phyloP scores from a whole-genome alignment of 805 yeast species.

The Saturnispora serradocipensis region DNA sequence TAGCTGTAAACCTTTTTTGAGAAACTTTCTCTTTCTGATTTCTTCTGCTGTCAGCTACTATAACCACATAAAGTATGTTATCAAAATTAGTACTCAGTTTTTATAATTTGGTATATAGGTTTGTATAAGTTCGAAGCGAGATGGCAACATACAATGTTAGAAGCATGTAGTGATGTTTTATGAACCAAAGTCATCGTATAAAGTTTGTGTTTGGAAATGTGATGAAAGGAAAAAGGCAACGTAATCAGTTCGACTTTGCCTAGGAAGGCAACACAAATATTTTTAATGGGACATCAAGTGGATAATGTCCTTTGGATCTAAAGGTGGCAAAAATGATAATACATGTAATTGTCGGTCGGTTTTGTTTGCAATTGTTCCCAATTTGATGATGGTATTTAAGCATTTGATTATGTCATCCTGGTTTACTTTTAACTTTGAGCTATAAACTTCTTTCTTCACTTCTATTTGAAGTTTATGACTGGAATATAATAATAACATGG shows the following conservation, averaged over 20 bases:
- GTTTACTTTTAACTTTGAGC: slow-evolving; percentile 11
- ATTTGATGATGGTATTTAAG: slow-evolving; percentile 15
- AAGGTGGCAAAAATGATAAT: slow-evolving; percentile 16
- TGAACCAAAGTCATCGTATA: neutral
- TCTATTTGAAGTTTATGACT: slow-evolving; percentile 15
- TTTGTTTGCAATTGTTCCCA: slow-evolving; percentile 14
- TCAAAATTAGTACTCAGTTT: neutral
- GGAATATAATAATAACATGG: slow-evolving; percentile 18
- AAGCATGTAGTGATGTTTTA: neutral
- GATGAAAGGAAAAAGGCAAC: neutral
- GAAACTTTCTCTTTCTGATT: slow-evolving; percentile 35
- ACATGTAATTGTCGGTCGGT: slow-evolving; percentile 21
- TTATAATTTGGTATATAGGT: neutral
- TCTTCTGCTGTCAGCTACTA: slow-evolving; percentile 25
- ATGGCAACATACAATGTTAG: neutral
- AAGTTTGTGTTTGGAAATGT: neutral
- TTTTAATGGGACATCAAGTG: neutral
- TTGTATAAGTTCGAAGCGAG: neutral
- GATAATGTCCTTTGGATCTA: slow-evolving; percentile 5
- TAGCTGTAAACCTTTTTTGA: slow-evolving; percentile 42
- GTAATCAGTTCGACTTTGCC: neutral
- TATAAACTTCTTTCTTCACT: slow-evolving; percentile 14
- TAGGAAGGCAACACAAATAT: neutral
- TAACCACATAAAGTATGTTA: neutral
- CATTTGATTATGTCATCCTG: slow-evolving; percentile 20